Conservation (phyloP, 768 basidiomycete genomes). For the Lactarius vividus region DNA sequence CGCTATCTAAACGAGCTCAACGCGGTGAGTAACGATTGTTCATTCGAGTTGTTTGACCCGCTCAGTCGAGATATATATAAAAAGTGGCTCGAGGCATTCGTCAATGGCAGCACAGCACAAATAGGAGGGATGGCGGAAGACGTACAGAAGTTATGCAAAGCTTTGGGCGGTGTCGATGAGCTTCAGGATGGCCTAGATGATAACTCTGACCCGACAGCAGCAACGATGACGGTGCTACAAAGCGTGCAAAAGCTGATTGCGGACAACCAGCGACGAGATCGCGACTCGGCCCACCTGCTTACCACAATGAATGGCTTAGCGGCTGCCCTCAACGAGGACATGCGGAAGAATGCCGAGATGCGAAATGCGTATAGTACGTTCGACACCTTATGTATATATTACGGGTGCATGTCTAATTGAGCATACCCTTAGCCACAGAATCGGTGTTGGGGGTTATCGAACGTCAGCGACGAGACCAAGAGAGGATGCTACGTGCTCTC, state of each 20-base stretch:
- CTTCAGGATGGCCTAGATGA: slow-evolving; percentile 23
- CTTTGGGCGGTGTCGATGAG: slow-evolving; percentile 42
- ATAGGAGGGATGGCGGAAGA: slow-evolving; percentile 59
- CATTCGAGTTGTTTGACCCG: not conserved
- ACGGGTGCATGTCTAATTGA: slow-evolving; percentile 14
- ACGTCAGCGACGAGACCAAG: slow-evolving; percentile 70
- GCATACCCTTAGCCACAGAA: slow-evolving; percentile 46
- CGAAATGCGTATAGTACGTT: slow-evolving; percentile 41
- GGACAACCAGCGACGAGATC: slow-evolving; percentile 35
- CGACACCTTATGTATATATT: not conserved
- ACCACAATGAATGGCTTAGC: slow-evolving; percentile 39
- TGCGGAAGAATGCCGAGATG: slow-evolving; percentile 40
- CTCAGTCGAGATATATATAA: slow-evolving; percentile 16
- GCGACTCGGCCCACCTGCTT: slow-evolving; percentile 35
- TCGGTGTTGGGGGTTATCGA: slow-evolving; percentile 61
- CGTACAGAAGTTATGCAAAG: slow-evolving; percentile 57
- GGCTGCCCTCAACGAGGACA: slow-evolving; percentile 42
- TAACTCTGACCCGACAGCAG: slow-evolving; percentile 21
- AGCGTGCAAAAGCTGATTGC: slow-evolving; percentile 39
- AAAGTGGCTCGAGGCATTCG: slow-evolving; percentile 83
- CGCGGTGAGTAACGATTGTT: slow-evolving; percentile 41
- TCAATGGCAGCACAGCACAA: slow-evolving; percentile 71
- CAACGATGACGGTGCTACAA: slow-evolving; percentile 34
- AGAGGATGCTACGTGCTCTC: slow-evolving; percentile 60
- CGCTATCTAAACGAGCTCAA: slow-evolving; percentile 80